These are phyloP conservation scores for Lecanoromycetidae sp. DNA, from an alignment of 2,329 filamentous ascomycete genomes.

Conservation along the genomic window DNA sequence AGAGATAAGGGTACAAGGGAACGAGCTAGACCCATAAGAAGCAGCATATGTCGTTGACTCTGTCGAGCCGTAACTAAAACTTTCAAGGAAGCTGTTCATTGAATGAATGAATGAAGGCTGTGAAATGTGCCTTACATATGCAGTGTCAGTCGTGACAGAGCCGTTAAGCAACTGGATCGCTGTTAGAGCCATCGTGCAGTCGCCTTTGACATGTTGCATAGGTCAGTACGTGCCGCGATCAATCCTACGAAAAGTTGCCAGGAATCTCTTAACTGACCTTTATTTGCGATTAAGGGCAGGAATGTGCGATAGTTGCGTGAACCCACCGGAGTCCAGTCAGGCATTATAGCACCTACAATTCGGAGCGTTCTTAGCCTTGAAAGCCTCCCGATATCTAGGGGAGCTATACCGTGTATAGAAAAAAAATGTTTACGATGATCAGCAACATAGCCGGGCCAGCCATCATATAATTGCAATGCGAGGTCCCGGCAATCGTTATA, in stretches of 20 bases:
- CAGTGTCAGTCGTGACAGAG: neutral
- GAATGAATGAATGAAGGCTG: neutral
- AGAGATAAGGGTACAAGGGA: too few species aligned
- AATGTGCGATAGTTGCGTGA: neutral
- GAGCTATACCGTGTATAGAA: neutral
- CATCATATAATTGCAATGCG: neutral
- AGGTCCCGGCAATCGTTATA: neutral
- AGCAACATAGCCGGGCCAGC: neutral
- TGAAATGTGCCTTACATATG: neutral
- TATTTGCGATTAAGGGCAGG: neutral
- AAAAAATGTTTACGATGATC: neutral
- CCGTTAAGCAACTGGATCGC: neutral
- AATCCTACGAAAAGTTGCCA: neutral
- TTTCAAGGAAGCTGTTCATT: too few species aligned
- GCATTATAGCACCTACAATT: too few species aligned
- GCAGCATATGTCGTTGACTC: too few species aligned
- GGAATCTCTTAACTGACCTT: constrained; percentile 1
- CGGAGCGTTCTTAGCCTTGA: too few species aligned
- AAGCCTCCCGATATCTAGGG: too few species aligned
- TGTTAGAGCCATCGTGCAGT: neutral
- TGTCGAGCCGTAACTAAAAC: too few species aligned
- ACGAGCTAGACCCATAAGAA: too few species aligned
- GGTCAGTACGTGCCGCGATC: neutral
- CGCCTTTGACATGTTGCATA: neutral
- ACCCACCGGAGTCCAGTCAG: too few species aligned